phyloP scores from a whole-genome alignment of 2,329 filamentous ascomycete species.

The Aspergillus sp. region DNA sequence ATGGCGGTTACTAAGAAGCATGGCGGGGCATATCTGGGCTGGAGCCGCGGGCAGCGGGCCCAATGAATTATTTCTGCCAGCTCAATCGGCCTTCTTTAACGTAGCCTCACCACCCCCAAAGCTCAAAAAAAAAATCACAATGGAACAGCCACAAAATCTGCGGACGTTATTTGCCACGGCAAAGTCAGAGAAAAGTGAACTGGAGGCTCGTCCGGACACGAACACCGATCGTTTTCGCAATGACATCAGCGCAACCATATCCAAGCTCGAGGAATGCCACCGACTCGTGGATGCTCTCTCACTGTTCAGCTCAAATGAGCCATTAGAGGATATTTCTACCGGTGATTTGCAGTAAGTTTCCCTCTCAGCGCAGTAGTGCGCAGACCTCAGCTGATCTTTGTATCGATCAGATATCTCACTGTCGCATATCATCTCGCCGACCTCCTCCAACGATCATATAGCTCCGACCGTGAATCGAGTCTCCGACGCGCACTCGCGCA shows the following conservation, averaged over 20 bases:
- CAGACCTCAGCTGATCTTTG: constrained; percentile 18
- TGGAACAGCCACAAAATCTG: constrained; percentile 54
- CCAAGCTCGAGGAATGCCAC: constrained; percentile 71
- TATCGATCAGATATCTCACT: constrained; percentile 63
- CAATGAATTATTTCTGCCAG: constrained; percentile 13
- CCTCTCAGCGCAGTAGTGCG: too few species aligned
- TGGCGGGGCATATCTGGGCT: not conserved
- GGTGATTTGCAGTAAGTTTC: constrained; percentile 69
- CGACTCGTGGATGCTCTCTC: constrained; percentile 68
- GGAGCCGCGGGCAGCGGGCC: constrained; percentile 12
- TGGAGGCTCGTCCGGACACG: constrained; percentile 65
- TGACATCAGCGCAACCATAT: constrained; percentile 65
- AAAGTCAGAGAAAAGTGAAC: constrained; percentile 52
- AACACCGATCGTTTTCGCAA: constrained; percentile 66
- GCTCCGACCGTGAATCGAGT: constrained; percentile 61
- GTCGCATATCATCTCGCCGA: constrained; percentile 78
- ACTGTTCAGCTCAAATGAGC: constrained; percentile 89
- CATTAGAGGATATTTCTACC: constrained; percentile 80
- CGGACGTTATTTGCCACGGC: constrained; percentile 55
- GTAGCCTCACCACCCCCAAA: constrained; percentile 17
- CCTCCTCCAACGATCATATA: constrained; percentile 65
- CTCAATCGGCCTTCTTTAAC: constrained; percentile 16
- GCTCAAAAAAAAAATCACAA: constrained; percentile 26
- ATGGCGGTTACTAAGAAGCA: not conserved
- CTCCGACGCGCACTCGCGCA: constrained; percentile 64